These are phyloP conservation scores for Sclerotinia subarctica DNA, from an alignment of 2,329 filamentous ascomycete species.

Conservation along the genomic window DNA sequence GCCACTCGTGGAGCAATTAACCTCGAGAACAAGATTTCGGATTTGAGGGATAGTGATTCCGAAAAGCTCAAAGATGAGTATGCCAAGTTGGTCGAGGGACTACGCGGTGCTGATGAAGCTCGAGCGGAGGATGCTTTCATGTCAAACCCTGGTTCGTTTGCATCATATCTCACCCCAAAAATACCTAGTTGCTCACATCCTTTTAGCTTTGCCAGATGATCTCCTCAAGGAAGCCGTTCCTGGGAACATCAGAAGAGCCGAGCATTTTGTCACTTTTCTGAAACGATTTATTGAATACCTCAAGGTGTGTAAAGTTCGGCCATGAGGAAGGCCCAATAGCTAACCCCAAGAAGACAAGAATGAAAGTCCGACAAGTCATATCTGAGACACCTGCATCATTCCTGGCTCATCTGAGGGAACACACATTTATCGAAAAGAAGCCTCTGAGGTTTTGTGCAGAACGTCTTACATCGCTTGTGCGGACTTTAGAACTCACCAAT, in stretches of 20 bases:
- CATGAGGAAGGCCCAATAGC: constrained; percentile 1
- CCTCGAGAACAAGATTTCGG: constrained; percentile 82
- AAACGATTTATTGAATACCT: constrained; percentile 98
- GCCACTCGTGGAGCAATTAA: constrained; percentile 88
- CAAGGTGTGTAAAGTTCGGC: constrained; percentile 49
- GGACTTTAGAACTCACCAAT: constrained; percentile 92
- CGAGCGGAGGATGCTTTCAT: constrained; percentile 95
- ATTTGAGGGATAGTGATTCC: constrained; percentile 95
- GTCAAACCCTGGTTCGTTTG: constrained; percentile 66
- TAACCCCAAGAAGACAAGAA: constrained; percentile 64
- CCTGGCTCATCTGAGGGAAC: constrained; percentile 84
- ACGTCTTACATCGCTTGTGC: constrained; percentile 85
- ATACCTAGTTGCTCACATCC: constrained; percentile 21
- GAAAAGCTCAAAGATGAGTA: constrained; percentile 95
- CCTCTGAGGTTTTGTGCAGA: constrained; percentile 93
- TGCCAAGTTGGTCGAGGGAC: constrained; percentile 86
- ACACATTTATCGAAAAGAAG: constrained; percentile 97
- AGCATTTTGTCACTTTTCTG: constrained; percentile 92
- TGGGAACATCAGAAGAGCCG: constrained; percentile 91
- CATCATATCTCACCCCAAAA: not conserved
- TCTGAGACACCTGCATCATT: constrained; percentile 96
- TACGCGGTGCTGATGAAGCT: constrained; percentile 83
- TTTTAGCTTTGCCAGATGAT: constrained; percentile 77
- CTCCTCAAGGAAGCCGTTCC: constrained; percentile 93
- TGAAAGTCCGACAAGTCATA: constrained; percentile 97